These are phyloP conservation scores for Galium porrigens DNA, from an alignment of 305 asterid species.

Conservation along the genomic window DNA sequence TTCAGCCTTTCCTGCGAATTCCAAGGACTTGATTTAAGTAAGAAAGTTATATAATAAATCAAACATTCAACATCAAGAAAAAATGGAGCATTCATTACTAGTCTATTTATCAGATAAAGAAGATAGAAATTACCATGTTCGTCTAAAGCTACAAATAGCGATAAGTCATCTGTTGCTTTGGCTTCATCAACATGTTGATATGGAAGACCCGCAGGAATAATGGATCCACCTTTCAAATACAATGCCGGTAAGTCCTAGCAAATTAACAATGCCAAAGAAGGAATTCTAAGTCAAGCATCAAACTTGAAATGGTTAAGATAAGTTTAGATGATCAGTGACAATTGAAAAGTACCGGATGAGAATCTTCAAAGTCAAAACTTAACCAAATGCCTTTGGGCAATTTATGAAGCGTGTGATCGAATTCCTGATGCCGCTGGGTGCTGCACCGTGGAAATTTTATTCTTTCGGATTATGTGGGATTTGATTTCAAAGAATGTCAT, in stretches of 20 bases:
- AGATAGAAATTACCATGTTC: conserved; percentile 36
- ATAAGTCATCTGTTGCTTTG: conserved; percentile 47
- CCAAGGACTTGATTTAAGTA: conserved; percentile 9
- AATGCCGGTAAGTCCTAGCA: conserved; percentile 76
- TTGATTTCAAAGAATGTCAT: background rate
- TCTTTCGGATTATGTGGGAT: background rate
- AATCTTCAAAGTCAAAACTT: conserved; percentile 80
- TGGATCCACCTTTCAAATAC: conserved; percentile 82
- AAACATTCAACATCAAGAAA: background rate
- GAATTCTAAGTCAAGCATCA: conserved; percentile 4
- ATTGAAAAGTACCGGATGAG: conserved; percentile 59
- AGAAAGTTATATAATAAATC: background rate
- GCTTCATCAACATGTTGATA: conserved; percentile 71
- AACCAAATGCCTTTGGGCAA: conserved; percentile 79
- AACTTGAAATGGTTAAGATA: background rate
- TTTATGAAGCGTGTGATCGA: conserved; percentile 39
- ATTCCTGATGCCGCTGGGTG: conserved; percentile 42
- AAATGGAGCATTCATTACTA: background rate
- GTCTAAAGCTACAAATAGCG: conserved; percentile 60
- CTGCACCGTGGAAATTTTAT: conserved; percentile 25
- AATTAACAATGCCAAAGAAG: conserved; percentile 11
- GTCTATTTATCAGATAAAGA: background rate
- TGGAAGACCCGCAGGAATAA: conserved; percentile 53
- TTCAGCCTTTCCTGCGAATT: conserved; percentile 74
- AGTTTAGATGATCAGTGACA: conserved; percentile 12